A percentile compares a stretch with the other conserved stretches of the same genome.
These are phyloP conservation scores for Trichoderma hamatum DNA, from an alignment of 2,329 filamentous ascomycete genomes.

Conservation along the genomic window DNA sequence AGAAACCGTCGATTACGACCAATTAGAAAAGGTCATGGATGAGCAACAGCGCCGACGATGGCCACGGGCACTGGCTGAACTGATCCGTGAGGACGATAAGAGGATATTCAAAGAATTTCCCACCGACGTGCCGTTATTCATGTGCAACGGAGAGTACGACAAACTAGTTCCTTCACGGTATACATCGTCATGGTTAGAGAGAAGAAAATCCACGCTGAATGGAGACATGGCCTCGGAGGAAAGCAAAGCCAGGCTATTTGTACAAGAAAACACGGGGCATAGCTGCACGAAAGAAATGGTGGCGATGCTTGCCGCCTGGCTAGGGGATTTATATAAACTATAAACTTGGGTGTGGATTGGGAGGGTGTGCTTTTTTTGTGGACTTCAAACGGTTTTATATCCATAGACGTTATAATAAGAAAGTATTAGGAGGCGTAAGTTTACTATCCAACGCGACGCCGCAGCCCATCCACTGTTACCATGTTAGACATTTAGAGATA, in stretches of 20 bases:
- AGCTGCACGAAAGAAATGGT: slow-evolving; percentile 22
- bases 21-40: background rate
- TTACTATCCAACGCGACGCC: too few relatives aligned
- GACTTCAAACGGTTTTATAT: background rate
- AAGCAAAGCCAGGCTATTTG: background rate
- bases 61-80: slow-evolving; percentile 9
- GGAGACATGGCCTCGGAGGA: background rate
- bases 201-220: background rate
- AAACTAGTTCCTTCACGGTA: slow-evolving; percentile 8
- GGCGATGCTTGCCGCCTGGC: slow-evolving; percentile 14
- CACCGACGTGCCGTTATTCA: background rate
- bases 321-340: background rate
- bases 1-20: background rate
- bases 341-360: background rate
- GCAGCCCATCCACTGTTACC: background rate
- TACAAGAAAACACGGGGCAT: slow-evolving; percentile 13
- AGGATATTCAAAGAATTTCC: slow-evolving; percentile 5
- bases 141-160: slow-evolving; percentile 15
- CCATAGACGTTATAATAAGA: background rate
- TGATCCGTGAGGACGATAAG: background rate
- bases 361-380: background rate
- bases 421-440: background rate
- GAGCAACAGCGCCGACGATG: slow-evolving; percentile 7
- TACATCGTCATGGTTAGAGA: slow-evolving; percentile 4
- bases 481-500: background rate